Conservation (phyloP, 129 eudicot genomes). For the Helichrysum umbraculigerum region DNA sequence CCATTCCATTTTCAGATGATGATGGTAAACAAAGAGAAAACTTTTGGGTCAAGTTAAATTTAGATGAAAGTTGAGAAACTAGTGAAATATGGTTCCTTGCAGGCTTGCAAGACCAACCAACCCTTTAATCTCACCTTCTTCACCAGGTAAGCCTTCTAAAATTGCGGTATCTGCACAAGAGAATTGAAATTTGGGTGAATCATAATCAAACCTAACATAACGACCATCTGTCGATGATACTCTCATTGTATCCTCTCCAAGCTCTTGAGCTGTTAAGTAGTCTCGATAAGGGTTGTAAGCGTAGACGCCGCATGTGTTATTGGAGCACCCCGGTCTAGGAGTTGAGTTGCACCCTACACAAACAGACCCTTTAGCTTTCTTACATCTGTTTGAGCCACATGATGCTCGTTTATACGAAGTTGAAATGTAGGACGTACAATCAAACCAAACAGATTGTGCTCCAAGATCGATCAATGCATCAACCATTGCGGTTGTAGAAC, state of each 20-base stretch:
- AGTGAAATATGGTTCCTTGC: constrained; percentile 37
- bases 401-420: too few relatives aligned
- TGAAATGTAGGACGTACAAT: too few relatives aligned
- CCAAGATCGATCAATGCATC: not conserved
- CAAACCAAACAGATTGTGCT: not conserved
- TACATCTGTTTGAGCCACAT: constrained; percentile 37
- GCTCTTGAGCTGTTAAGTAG: constrained; percentile 29
- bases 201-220: not conserved
- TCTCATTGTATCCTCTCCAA: constrained; percentile 37
- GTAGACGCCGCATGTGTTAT: constrained; percentile 45
- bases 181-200: constrained; percentile 21
- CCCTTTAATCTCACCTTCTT: constrained; percentile 21
- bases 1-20: constrained; percentile 25
- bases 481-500: not conserved
- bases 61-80: constrained; percentile 29
- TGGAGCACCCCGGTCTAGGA: constrained; percentile 51
- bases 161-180: constrained; percentile 29
- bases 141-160: not conserved
- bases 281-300: constrained; percentile 41
- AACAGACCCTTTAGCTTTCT: constrained; percentile 17
- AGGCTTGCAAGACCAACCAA: constrained; percentile 43
- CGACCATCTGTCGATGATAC: constrained; percentile 28
- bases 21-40: constrained; percentile 53
- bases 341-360: constrained; percentile 48
- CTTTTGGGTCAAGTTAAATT: constrained; percentile 35